Percentiles rank a stretch among this genome's conserved stretches.
phyloP scores from a whole-genome alignment of 2,329 filamentous ascomycete genomes.

The Curvularia hawaiiensis region DNA sequence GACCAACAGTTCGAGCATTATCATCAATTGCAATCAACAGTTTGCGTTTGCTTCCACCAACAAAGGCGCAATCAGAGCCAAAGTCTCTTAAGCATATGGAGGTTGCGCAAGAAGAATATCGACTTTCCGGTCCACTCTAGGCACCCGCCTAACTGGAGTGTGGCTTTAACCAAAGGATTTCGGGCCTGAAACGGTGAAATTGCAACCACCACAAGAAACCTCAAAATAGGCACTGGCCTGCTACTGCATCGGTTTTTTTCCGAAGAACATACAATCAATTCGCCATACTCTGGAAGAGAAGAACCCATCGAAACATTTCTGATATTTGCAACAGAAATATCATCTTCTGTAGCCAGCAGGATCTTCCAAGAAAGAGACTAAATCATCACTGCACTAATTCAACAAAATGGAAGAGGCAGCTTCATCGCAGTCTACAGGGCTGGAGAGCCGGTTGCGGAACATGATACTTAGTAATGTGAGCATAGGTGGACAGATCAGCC shows the following conservation, averaged over 20 bases:
- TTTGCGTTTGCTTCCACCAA: not conserved
- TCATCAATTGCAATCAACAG: not conserved
- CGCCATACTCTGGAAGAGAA: not conserved
- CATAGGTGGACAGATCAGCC: conserved; percentile 27
- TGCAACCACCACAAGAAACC: not conserved
- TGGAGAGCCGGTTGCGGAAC: conserved; percentile 62
- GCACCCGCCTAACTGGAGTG: not conserved
- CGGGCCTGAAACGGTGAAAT: conserved; percentile 1
- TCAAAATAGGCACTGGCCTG: not conserved
- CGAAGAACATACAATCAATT: not conserved
- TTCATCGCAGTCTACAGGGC: conserved; percentile 16
- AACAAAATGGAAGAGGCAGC: conserved; percentile 26
- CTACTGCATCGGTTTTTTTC: not conserved
- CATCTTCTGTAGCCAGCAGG: not conserved
- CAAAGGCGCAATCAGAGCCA: not conserved
- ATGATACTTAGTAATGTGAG: conserved; percentile 63
- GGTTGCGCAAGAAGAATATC: not conserved
- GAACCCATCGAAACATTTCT: not conserved
- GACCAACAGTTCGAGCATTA: conserved; percentile 1
- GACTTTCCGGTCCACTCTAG: not conserved
- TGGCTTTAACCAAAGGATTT: not conserved
- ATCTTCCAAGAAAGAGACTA: not conserved
- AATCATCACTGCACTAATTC: conserved; percentile 2
- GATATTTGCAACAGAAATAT: not conserved
- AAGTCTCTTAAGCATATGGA: not conserved